phyloP scores from a whole-genome alignment of 441 rosid genomes.

The Adansonia gregorii region DNA sequence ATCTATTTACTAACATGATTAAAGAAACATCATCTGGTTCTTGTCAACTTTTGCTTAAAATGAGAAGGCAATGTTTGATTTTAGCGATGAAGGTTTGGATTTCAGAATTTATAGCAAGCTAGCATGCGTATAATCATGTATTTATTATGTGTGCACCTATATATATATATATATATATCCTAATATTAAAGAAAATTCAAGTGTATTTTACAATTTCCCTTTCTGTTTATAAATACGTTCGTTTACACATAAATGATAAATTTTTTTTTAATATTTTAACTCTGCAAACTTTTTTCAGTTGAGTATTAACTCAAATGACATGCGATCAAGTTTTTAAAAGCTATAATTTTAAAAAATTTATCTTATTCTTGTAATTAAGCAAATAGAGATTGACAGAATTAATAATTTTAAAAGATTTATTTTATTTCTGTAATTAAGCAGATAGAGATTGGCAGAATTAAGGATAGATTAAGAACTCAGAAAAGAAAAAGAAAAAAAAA shows the following conservation, averaged over 20 bases:
- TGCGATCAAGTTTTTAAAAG: not conserved
- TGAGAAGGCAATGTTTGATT: conserved; percentile 17
- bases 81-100: not conserved
- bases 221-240: not conserved
- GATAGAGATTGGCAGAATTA: not conserved
- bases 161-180: not conserved
- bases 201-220: not conserved
- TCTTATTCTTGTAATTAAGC: too few relatives aligned
- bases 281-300: too few relatives aligned
- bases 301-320: not conserved
- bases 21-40: conserved; percentile 5
- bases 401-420: not conserved
- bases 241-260: not conserved
- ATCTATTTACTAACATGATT: conserved; percentile 17
- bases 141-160: not conserved
- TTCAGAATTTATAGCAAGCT: not conserved
- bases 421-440: too few relatives aligned
- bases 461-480: not conserved
- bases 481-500: not conserved
- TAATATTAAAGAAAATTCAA: too few relatives aligned
- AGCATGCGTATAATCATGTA: conserved; percentile 21
- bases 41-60: conserved; percentile 20
- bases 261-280: too few relatives aligned
- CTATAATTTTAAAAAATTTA: not conserved
- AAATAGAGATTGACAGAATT: not conserved